Conservation (phyloP, 2,329 filamentous ascomycete genomes). For the Juglanconis juglandina region DNA sequence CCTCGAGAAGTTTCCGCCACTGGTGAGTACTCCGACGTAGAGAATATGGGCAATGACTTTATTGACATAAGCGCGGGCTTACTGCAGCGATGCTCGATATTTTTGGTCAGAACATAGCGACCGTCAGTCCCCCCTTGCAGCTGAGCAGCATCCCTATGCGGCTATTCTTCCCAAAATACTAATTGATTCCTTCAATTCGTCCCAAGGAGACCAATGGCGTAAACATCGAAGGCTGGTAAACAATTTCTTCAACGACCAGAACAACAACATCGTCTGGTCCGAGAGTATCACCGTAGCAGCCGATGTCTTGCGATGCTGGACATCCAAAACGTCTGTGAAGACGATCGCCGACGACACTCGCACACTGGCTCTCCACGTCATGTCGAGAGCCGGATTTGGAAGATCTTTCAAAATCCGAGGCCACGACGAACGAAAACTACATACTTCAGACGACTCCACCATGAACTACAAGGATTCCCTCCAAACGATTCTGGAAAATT, state of each 20-base stretch:
- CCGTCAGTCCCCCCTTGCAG: not conserved
- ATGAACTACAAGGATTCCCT: conserved; percentile 27
- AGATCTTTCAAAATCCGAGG: conserved; percentile 29
- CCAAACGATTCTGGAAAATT: conserved; percentile 28
- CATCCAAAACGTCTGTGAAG: conserved; percentile 18
- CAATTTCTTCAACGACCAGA: conserved; percentile 28
- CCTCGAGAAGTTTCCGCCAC: not conserved
- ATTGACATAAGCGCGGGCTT: no score
- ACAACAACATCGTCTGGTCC: conserved; percentile 27
- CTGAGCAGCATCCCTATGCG: not conserved
- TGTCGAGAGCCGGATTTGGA: conserved; percentile 29
- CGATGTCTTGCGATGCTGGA: conserved; percentile 29
- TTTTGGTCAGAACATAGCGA: conserved; percentile 7
- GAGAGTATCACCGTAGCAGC: conserved; percentile 23
- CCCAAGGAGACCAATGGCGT: conserved; percentile 20
- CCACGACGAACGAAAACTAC: conserved; percentile 21
- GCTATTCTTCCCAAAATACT: not conserved
- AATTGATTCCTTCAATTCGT: conserved; percentile 2
- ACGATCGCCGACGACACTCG: conserved; percentile 25
- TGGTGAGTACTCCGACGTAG: not conserved
- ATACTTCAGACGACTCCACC: conserved; percentile 3
- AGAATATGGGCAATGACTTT: no score
- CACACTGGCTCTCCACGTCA: conserved; percentile 27
- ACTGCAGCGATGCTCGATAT: conserved; percentile 5
- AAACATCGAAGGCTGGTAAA: conserved; percentile 25